phyloP scores from a whole-genome alignment of 2,329 filamentous ascomycete genomes.

The Dothideomycetidae sp. region DNA sequence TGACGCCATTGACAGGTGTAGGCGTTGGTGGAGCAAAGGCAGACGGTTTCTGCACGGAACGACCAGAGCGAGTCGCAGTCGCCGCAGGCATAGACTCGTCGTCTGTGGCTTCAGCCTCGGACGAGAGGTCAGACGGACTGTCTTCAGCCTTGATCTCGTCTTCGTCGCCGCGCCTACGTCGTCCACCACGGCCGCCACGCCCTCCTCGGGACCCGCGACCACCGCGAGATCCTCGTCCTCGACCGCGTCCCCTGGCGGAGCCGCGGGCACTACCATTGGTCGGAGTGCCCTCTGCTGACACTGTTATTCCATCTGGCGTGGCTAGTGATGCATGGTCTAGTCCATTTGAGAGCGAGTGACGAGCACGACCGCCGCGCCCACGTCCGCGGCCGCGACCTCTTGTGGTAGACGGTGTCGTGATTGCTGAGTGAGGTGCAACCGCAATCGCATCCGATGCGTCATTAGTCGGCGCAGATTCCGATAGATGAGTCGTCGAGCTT shows the following conservation, averaged over 20 bases:
- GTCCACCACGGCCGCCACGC: conserved; percentile 13
- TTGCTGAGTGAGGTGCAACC: too few species aligned
- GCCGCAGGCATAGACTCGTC: conserved; percentile 38
- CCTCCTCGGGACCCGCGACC: conserved; percentile 9
- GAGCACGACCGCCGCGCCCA: conserved; percentile 24
- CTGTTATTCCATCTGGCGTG: conserved; percentile 13
- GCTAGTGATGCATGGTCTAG: conserved; percentile 18
- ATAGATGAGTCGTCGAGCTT: too few species aligned
- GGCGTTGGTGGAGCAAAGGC: conserved; percentile 44
- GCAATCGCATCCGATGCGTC: too few species aligned
- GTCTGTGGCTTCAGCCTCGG: conserved; percentile 23
- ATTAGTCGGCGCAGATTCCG: too few species aligned
- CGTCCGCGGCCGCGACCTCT: conserved; percentile 28
- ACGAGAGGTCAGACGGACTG: conserved; percentile 25
- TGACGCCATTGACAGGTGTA: conserved; percentile 34
- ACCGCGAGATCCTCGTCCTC: not conserved
- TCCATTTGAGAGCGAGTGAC: conserved; percentile 19
- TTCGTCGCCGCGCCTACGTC: conserved; percentile 8
- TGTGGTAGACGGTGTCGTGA: conserved; percentile 13
- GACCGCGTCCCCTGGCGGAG: not conserved
- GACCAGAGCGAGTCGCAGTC: conserved; percentile 61
- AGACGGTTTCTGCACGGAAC: conserved; percentile 53
- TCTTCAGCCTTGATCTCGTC: conserved; percentile 19
- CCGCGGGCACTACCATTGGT: conserved; percentile 3
- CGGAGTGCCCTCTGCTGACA: not conserved